These are phyloP conservation scores for Nitzschia putrida DNA, from an alignment of 108 stramenopile genomes.

Conservation along the genomic window DNA sequence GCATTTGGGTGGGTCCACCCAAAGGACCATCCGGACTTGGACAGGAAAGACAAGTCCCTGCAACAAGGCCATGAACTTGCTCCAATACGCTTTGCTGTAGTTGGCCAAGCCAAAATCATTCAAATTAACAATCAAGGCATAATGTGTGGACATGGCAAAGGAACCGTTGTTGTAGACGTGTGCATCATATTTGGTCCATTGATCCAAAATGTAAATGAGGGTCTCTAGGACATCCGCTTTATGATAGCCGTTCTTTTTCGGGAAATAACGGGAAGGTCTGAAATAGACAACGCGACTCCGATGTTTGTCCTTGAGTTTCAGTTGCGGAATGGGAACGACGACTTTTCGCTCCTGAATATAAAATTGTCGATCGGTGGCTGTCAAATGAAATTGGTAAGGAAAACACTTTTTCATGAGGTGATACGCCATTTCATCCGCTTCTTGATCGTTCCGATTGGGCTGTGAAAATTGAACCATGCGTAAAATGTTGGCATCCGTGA, in stretches of 20 bases:
- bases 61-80: slow-evolving; percentile 15
- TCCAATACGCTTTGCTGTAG: slow-evolving; percentile 12
- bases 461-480: slow-evolving; percentile 17
- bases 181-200: slow-evolving; percentile 17
- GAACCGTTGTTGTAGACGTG: neutral
- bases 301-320: neutral
- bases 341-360: slow-evolving; percentile 5
- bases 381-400: slow-evolving; percentile 15
- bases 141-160: neutral
- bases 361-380: slow-evolving; percentile 11
- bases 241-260: neutral
- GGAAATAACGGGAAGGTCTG: slow-evolving; percentile 9
- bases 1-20: slow-evolving; percentile 13
- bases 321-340: slow-evolving; percentile 12
- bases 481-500: slow-evolving; percentile 4
- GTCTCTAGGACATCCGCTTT: slow-evolving; percentile 11
- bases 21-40: slow-evolving; percentile 1
- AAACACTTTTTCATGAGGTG: slow-evolving; percentile 5
- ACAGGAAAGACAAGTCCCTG: slow-evolving; percentile 19
- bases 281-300: slow-evolving; percentile 17
- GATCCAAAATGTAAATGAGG: slow-evolving; percentile 17
- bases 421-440: slow-evolving; percentile 2
- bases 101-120: slow-evolving; percentile 13
- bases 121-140: slow-evolving; percentile 10
- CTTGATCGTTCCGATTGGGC: neutral